phyloP scores from a whole-genome alignment of 768 basidiomycete species.

The Boletus reticuloceps region DNA sequence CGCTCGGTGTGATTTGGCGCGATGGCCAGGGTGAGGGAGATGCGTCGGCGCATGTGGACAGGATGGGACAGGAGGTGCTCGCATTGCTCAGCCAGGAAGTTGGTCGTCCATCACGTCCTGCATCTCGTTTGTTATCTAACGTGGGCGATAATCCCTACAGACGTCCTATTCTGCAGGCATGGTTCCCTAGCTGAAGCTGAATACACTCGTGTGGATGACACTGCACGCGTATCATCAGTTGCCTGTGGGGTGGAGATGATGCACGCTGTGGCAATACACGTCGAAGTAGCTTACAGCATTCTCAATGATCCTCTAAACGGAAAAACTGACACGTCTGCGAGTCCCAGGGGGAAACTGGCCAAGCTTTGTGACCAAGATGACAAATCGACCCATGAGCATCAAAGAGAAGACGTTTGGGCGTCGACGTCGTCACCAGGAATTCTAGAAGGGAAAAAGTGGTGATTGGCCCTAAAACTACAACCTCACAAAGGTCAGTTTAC shows the following conservation, averaged over 20 bases:
- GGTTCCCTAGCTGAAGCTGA: conserved; percentile 47
- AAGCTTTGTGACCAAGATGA: conserved; percentile 12
- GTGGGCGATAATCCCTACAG: conserved; percentile 17
- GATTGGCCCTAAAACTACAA: conserved; percentile 42
- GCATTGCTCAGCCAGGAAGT: conserved; percentile 44
- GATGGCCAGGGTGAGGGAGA: conserved; percentile 20
- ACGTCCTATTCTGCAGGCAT: conserved; percentile 30
- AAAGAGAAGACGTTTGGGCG: conserved; percentile 39
- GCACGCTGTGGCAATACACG: conserved; percentile 46
- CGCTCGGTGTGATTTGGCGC: conserved; percentile 46
- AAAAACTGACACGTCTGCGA: conserved; percentile 11
- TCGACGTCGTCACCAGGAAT: not conserved
- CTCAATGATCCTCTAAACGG: conserved; percentile 38
- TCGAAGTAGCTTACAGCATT: conserved; percentile 50
- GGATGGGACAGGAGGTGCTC: conserved; percentile 42
- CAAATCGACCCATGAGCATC: conserved; percentile 1
- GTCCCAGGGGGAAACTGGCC: conserved; percentile 23
- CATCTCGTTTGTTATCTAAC: not conserved
- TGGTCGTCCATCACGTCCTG: conserved; percentile 12
- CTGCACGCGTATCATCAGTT: conserved; percentile 63
- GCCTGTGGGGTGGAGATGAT: conserved; percentile 40
- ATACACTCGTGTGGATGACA: conserved; percentile 65
- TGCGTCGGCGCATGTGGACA: conserved; percentile 29
- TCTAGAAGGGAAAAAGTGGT: not conserved
- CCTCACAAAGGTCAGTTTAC: conserved; percentile 37